Base-by-base conservation (phyloP, 805 yeast species). In the Wickerhamia fluorescens region DNA sequence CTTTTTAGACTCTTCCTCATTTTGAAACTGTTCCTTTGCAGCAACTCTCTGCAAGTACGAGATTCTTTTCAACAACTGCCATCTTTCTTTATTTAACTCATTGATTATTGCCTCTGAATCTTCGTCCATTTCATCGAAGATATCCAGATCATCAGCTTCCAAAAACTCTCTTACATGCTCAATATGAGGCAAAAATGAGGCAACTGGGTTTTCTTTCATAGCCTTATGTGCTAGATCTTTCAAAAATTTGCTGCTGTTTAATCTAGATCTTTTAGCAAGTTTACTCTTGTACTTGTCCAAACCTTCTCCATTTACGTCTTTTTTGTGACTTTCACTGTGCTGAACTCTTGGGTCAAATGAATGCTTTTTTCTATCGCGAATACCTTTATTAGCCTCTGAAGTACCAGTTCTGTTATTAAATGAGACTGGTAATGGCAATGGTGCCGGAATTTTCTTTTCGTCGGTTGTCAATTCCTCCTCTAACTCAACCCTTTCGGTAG, bases 391-490 rank as follows among this genome's bases (percentile, higher is more conserved):
- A 16, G 85, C 94, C 32, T 71, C 80, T 31, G 57, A 59, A 0
- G 59, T 43, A 16, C 96, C 95, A 0, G 95, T 94, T 45, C 94
- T 68, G 47, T 84, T 76, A 51, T 88, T 89, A 58, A 88, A 89
- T 0, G 95, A 78, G n/a, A 58, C 38, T 2, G 68, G 67, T 20
- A 61, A 45, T 1, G 68, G 47, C 23, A 59, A 38, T 6, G 68
- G 65, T 3, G 44, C 21, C 6, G 59, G 60, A 7, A 39, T 31
- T 8, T 44, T 43, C n/a, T 45, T 34, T 5, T 42, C 40, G 8
- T 33, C 33, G 8, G n/a, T 9, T 11, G 20, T 28, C 3, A 24
- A 24, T n/a, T 45, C 46, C 10, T 49, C 53, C n/a, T 45, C 49
- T 11, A 56, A 42, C 25, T 31, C 10, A 18, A 34, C 14, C 27